phyloP scores from a whole-genome alignment of 768 basidiomycete genomes.

The Dioszegia aurantiaca region DNA sequence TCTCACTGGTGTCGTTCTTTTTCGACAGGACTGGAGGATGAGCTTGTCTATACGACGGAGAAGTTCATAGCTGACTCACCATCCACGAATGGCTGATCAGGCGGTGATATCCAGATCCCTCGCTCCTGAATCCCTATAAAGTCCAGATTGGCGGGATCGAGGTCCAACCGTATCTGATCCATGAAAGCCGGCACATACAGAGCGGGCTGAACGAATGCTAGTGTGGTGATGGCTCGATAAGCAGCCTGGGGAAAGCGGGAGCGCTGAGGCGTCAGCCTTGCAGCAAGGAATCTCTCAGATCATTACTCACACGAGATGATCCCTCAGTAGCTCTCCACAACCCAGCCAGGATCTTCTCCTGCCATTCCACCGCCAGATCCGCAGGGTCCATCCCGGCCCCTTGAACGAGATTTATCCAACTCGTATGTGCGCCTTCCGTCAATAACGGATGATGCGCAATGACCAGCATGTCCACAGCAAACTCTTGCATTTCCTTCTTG shows the following conservation, averaged over 20 bases:
- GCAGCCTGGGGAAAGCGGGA: conserved; percentile 58
- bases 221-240: conserved; percentile 69
- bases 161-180: conserved; percentile 64
- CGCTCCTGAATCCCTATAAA: conserved; percentile 69
- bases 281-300: not conserved
- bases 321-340: conserved; percentile 30
- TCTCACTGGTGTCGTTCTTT: conserved; percentile 57
- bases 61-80: too few species aligned
- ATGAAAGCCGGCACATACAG: conserved; percentile 67
- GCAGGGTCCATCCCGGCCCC: conserved; percentile 67
- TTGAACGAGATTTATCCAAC: conserved; percentile 82
- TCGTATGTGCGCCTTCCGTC: conserved; percentile 57
- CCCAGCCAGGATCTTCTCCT: conserved; percentile 32
- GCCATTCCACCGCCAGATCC: conserved; percentile 55
- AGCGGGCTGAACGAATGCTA: conserved; percentile 75
- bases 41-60: too few species aligned
- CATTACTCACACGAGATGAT: conserved; percentile 29
- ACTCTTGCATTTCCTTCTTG: conserved; percentile 5
- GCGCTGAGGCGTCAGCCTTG: not conserved
- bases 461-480: conserved; percentile 59
- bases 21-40: conserved; percentile 61
- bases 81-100: conserved; percentile 75
- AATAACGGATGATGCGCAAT: conserved; percentile 68
- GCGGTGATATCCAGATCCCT: conserved; percentile 80
- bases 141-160: conserved; percentile 63